Base-by-base conservation (phyloP, 2,329 filamentous ascomycete species). In the Penicillium sp. region DNA sequence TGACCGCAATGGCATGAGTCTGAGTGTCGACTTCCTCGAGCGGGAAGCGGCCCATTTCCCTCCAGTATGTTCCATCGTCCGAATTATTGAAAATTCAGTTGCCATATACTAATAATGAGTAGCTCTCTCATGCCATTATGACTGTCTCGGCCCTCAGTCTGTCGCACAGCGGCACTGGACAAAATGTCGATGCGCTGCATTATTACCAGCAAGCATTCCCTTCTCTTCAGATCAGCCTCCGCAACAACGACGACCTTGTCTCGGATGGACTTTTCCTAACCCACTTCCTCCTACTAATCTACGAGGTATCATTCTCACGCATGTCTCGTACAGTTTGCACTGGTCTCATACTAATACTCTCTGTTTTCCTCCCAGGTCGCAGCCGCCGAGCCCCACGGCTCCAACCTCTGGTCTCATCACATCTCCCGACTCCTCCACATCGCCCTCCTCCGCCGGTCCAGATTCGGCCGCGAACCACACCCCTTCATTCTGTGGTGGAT, bases 121-220 rank as follows among this genome's bases (percentile, higher is more conserved):
- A 85, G 84, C 79, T 87, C 58, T 82, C 83, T 53, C 82, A 86
- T 69, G 84, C 85, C 8, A 85, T 87, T 65, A 85, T 85, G 77
- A 84, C 85, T 4, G 73, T 87, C n/a, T 83, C 83, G 26, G 83
- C 83, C 19, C 78, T 86, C 47, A 84, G 83, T 67, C 75, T 85
- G 47, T 79, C 80, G 24, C 79, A 81, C 56, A 80, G 77, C 65
- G 79, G 81, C 35, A 79, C 76, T 30, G 76, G 78, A 30, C 78
- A 80, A 56, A 78, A 80, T 56, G 76, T 85, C 60, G 80, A 83
- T 65, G 81, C 82, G 12, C 73, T 85, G 51, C 81, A 85, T 63
- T 83, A 86, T 67, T 86, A 87, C 66, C 81, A 85, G 54, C 78
- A 83, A 68, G 82, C 83, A 2, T 79, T 86, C 26, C 78, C 82